Evolutionary conservation across 192 early-diverging fungal genomes (phyloP).

Genomic region (Chytriomyces sp.): DNA sequence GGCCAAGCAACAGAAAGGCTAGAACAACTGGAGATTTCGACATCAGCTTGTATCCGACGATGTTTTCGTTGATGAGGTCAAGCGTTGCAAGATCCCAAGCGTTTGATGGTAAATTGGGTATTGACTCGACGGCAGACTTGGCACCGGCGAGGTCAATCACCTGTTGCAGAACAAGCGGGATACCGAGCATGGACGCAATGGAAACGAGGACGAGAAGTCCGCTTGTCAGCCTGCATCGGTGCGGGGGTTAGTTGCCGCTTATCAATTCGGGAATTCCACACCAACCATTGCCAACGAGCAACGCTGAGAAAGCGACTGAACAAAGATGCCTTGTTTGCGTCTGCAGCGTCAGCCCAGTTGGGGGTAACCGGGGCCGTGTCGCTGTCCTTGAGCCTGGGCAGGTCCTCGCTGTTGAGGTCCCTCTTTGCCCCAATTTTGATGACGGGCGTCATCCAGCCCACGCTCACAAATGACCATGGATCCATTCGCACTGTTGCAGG

Average conservation of each 20-base stretch:
- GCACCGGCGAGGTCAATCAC: slow-evolving; percentile 13
- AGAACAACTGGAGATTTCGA: slow-evolving; percentile 1
- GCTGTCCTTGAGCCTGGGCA: background rate
- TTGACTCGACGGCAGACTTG: background rate
- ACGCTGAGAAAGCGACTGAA: background rate
- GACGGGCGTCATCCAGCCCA: slow-evolving; percentile 12
- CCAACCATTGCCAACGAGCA: background rate
- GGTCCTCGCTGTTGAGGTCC: background rate
- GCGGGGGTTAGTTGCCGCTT: too few species aligned
- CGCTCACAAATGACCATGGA: slow-evolving; percentile 23
- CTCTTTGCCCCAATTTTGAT: background rate
- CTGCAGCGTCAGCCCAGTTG: background rate
- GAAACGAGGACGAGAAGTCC: slow-evolving; percentile 9
- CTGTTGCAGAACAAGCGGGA: slow-evolving; percentile 26
- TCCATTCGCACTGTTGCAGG: background rate
- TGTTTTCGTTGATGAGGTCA: background rate
- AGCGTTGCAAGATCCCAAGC: background rate
- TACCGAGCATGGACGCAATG: background rate
- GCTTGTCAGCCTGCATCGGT: background rate
- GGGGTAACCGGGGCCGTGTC: background rate
- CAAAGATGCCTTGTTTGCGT: background rate
- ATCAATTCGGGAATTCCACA: background rate
- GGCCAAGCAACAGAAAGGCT: slow-evolving; percentile 4
- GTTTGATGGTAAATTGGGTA: background rate
- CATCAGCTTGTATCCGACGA: slow-evolving; percentile 14